phyloP scores from a whole-genome alignment of 371 early-diverging fungal species.

The Mucor saturninus region DNA sequence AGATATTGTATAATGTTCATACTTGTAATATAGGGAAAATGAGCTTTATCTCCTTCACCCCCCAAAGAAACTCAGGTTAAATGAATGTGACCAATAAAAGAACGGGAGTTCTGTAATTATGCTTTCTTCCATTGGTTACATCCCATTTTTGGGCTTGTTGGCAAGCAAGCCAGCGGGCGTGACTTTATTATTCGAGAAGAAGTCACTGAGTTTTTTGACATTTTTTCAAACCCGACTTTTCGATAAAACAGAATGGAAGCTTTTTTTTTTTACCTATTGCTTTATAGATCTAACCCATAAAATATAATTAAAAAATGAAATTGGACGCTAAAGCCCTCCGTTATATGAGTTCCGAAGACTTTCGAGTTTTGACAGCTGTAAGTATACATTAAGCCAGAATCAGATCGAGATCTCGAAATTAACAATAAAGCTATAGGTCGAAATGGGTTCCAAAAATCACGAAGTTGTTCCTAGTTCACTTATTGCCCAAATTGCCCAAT shows the following conservation, averaged over 20 bases:
- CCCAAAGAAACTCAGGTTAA: too few species aligned
- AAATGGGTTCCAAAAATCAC: conserved; percentile 98
- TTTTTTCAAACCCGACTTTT: not conserved
- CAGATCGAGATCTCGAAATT: not conserved
- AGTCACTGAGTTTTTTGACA: not conserved
- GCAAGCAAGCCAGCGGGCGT: too few species aligned
- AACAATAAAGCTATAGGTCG: conserved; percentile 59
- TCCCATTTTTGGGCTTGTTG: too few species aligned
- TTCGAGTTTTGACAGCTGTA: conserved; percentile 95
- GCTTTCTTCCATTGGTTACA: too few species aligned
- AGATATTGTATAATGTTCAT: too few species aligned
- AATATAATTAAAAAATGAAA: conserved; percentile 73
- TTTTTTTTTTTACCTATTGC: not conserved
- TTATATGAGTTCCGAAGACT: conserved; percentile 93
- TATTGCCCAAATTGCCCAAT: conserved; percentile 87
- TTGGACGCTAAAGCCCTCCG: conserved; percentile 92
- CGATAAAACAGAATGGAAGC: conserved; percentile 1
- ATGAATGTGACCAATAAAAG: too few species aligned
- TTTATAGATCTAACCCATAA: not conserved
- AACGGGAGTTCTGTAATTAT: too few species aligned
- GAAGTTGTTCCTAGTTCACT: conserved; percentile 93
- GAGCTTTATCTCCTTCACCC: too few species aligned
- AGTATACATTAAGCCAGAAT: conserved; percentile 11
- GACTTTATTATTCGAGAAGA: not conserved
- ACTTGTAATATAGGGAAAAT: too few species aligned